Evolutionary conservation across 2,329 filamentous ascomycete genomes (phyloP), one percentile per base, ranked within the genome.

Genomic region (Acarospora socialis): DNA sequence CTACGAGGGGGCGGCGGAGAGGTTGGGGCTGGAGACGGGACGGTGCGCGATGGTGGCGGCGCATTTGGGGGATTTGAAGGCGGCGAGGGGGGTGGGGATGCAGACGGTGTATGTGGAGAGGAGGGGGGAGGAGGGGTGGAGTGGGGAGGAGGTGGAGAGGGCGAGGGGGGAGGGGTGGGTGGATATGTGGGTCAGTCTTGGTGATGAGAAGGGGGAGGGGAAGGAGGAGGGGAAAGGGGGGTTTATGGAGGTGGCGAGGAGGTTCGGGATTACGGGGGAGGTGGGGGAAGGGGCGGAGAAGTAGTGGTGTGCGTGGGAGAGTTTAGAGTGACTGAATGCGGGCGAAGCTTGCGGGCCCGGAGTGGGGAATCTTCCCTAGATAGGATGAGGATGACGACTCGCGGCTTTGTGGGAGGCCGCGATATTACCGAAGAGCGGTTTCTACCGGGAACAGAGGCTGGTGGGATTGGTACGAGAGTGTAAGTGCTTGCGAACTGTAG

Each of bases 41-140:
- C 63, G 84, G 46, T 77, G 81, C 35, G 77, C 72, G 13, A 73
- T 90, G 70, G 78, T 90, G 13, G 81, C 82, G 10, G 74, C 81
- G 21, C 81, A 87, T 55, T 55, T 87, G 36, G 52, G 47, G 4
- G 81, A 87, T 52, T 55, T 90, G 33, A 58, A 69, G 38, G 77
- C 67, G 0, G 81, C 81, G 4, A 72, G 71, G 44, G 49, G 46
- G 2, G 65, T 61, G 37, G 81, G 81, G 0, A 56, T 84, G 38
- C 63, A 67, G 44, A 81, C 79, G 0, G 63, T 90, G 2, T 90
- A 84, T 49, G 70, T 90, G 3, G 78, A 81, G 56, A 61, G 81
- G 36, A 51, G 55, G 3, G 43, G 52, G 25, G 81, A 92, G 54
- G 81, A 86, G 53, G 61, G 58, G 5, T 77, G 70, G 69, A 45